Percentiles rank a stretch among this genome's conserved stretches.
phyloP scores from a whole-genome alignment of 2,329 filamentous ascomycete genomes.

The Fusarium bulbicola region DNA sequence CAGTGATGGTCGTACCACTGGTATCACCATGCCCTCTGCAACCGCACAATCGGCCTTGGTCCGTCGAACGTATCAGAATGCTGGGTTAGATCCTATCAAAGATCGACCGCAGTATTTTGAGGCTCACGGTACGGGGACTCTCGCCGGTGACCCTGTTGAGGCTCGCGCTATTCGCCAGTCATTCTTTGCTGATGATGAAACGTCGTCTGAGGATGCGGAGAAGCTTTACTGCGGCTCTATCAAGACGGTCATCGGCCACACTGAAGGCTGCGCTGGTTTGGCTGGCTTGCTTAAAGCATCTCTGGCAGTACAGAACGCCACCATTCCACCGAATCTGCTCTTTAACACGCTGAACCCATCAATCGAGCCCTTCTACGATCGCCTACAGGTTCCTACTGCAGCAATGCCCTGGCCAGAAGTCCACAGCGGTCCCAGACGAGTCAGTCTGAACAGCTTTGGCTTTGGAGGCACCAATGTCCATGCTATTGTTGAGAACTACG shows the following conservation, averaged over 20 bases:
- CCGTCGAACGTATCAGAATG: neutral
- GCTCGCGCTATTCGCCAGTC: neutral
- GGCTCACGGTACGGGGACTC: neutral
- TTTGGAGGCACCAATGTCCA: conserved; percentile 26
- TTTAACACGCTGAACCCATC: conserved; percentile 58
- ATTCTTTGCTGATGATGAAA: neutral
- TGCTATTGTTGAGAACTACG: conserved; percentile 19
- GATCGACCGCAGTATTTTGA: conserved; percentile 9
- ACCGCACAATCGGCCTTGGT: neutral
- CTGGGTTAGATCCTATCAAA: neutral
- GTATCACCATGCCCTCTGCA: conserved; percentile 2
- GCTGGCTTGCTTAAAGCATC: neutral
- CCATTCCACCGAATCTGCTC: conserved; percentile 46
- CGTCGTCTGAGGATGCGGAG: neutral
- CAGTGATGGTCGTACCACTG: neutral
- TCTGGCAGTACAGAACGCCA: neutral
- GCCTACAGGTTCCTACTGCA: conserved; percentile 25
- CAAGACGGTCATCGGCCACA: neutral
- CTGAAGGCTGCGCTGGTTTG: neutral
- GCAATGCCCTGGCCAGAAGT: conserved; percentile 19
- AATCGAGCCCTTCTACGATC: conserved; percentile 23
- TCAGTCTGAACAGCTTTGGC: conserved; percentile 31
- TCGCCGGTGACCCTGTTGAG: neutral
- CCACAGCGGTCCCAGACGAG: neutral
- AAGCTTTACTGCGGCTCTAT: conserved; percentile 3